Evolutionary conservation across 2,329 filamentous ascomycete genomes (phyloP).

Genomic region (Xylaria sp.): DNA sequence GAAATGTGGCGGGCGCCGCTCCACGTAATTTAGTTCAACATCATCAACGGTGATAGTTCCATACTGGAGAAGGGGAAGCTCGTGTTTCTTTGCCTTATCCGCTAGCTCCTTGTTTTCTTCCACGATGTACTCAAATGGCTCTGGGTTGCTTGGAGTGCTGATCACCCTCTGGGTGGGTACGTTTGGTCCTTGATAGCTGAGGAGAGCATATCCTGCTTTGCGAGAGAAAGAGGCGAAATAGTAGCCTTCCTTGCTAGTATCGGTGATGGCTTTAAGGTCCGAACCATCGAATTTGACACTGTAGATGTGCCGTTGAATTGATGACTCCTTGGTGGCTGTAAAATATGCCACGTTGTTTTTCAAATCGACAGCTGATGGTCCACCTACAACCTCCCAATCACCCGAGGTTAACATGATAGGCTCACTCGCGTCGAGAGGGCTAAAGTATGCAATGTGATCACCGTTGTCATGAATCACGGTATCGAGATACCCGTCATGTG

Average conservation of each 20-base stretch:
- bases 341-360: constrained; percentile 92
- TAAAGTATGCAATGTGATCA: constrained; percentile 94
- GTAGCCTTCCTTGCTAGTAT: constrained; percentile 78
- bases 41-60: constrained; percentile 87
- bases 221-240: constrained; percentile 87
- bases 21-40: constrained; percentile 76
- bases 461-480: constrained; percentile 86
- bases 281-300: constrained; percentile 86
- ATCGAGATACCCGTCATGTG: constrained; percentile 91
- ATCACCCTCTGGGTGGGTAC: constrained; percentile 93
- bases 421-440: constrained; percentile 83
- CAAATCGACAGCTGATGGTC: constrained; percentile 85
- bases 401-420: constrained; percentile 89
- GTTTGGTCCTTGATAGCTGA: constrained; percentile 84
- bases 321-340: constrained; percentile 83
- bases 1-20: constrained; percentile 91
- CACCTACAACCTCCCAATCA: constrained; percentile 89
- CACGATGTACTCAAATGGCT: constrained; percentile 74
- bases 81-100: constrained; percentile 76
- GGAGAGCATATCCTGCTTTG: constrained; percentile 82
- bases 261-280: constrained; percentile 77
- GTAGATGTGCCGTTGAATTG: constrained; percentile 92
- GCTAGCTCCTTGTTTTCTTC: constrained; percentile 81
- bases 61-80: constrained; percentile 85
- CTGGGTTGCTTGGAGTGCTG: constrained; percentile 77